These are phyloP conservation scores for Taphrina communis DNA, from an alignment of 1,139 yeast genomes.

Conservation along the genomic window DNA sequence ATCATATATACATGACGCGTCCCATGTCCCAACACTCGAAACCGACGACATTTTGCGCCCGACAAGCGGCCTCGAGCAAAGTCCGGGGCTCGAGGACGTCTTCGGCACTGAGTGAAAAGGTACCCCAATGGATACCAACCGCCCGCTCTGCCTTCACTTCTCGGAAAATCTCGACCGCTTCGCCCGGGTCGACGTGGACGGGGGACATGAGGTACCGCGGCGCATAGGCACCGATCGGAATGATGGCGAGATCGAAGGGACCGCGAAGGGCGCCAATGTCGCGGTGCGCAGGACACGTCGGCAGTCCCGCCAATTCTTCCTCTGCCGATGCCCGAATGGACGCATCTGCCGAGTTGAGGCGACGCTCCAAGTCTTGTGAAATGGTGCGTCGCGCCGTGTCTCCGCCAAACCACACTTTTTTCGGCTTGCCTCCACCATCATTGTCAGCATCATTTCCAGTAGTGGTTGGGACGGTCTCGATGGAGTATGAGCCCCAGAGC, in stretches of 20 bases:
- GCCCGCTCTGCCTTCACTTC: constrained; percentile 67
- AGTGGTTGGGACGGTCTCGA: constrained; percentile 19
- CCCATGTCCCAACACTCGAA: constrained; percentile 41
- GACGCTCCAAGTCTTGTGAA: constrained; percentile 50
- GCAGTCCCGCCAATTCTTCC: constrained; percentile 33
- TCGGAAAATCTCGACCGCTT: constrained; percentile 69
- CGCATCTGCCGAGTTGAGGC: constrained; percentile 13
- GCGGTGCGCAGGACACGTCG: constrained; percentile 55
- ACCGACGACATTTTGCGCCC: constrained; percentile 22
- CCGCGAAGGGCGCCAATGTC: constrained; percentile 71
- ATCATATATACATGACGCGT: constrained; percentile 20
- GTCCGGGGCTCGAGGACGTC: constrained; percentile 80
- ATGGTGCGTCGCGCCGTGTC: constrained; percentile 87
- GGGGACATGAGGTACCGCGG: constrained; percentile 94
- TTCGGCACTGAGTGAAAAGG: constrained; percentile 84
- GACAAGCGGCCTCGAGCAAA: constrained; percentile 49
- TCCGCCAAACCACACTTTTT: constrained; percentile 51
- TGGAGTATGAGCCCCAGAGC: constrained; percentile 61
- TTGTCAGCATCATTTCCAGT: not conserved
- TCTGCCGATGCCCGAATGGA: not conserved
- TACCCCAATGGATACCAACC: constrained; percentile 96
- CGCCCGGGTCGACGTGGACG: constrained; percentile 81
- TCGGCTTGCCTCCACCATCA: not conserved
- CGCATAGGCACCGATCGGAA: constrained; percentile 96
- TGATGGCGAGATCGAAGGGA: constrained; percentile 63